Evolutionary conservation across 768 basidiomycete genomes (phyloP), one percentile per base, ranked within the genome.

Genomic region (Xerocomus brunneocitrinus): DNA sequence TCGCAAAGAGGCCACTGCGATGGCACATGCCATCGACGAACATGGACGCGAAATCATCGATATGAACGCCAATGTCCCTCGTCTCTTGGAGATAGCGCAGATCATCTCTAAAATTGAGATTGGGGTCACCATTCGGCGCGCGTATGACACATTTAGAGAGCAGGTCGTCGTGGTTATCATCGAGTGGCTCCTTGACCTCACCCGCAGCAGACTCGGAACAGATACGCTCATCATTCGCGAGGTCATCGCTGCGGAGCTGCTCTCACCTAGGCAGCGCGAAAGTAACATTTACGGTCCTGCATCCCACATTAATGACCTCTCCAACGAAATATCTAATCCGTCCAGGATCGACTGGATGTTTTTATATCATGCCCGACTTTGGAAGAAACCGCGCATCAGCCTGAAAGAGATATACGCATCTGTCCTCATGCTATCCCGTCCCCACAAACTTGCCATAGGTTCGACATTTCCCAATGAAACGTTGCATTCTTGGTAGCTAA

Each of bases 131-230:
- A 83, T 98, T 49, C 84, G 94, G 4, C 79, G 89, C 39, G 87
- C 90, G 6, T 84, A 86, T 62, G 92, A 95, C 62, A 89, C 88
- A 0, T 97, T 93, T 65, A 79, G 87, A 58, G 95, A 98, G 65
- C 86, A 93, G 67, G 79, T 92, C 35, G 84, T 81, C 7, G 82
- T 81, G 1, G 87, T 91, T 40, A 81, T 97, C 54, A 87, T 95
- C 55, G 88, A 92, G 67, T 89, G 89, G 90, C 73, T 93, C 39
- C 71, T 89, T 54, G 89, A 92, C 67, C 75, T 92, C 49, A 87
- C 84, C n/a, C 78, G 84, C 27, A 81, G 82, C 59, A 79, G 87
- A 34, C 69, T 91, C 19, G 84, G 83, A 5, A 71, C 80, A 2
- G 90, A 92, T 58, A 76, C 79, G 0, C 62, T 89, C 34, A 71